Evolutionary conservation across 2,329 filamentous ascomycete species (phyloP).

Genomic region (Sporothrix pallida): DNA sequence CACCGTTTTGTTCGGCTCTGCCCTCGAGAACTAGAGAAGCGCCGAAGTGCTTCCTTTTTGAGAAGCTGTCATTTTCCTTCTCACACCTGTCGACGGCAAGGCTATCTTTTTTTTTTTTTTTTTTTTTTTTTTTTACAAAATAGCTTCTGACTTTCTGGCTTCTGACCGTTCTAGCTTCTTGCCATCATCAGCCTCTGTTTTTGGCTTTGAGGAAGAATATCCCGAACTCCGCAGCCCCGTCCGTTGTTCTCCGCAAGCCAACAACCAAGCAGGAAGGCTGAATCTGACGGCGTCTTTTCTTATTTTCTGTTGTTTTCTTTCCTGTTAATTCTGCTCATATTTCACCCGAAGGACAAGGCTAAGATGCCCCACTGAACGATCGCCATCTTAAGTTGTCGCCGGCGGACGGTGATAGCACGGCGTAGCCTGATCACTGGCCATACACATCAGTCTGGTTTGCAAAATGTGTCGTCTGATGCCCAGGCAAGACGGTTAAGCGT

Average conservation of each 20-base stretch:
- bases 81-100: neutral
- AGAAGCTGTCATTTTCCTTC: neutral
- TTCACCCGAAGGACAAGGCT: neutral
- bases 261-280: neutral
- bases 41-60: conserved; percentile 20
- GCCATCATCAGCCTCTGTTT: neutral
- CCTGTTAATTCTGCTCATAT: neutral
- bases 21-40: neutral
- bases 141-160: too few species aligned
- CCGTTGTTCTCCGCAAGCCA: conserved; percentile 8
- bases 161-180: neutral
- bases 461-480: conserved; percentile 1
- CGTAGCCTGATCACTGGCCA: neutral
- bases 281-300: neutral
- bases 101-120: neutral
- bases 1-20: neutral
- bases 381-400: neutral
- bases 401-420: neutral
- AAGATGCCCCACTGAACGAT: conserved; percentile 3
- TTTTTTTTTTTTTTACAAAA: too few species aligned
- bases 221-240: neutral
- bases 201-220: neutral
- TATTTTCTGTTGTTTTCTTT: neutral
- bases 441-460: too few species aligned
- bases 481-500: neutral